Base-by-base conservation (phyloP, 768 basidiomycete species). In the Coprinopsis sp. region DNA sequence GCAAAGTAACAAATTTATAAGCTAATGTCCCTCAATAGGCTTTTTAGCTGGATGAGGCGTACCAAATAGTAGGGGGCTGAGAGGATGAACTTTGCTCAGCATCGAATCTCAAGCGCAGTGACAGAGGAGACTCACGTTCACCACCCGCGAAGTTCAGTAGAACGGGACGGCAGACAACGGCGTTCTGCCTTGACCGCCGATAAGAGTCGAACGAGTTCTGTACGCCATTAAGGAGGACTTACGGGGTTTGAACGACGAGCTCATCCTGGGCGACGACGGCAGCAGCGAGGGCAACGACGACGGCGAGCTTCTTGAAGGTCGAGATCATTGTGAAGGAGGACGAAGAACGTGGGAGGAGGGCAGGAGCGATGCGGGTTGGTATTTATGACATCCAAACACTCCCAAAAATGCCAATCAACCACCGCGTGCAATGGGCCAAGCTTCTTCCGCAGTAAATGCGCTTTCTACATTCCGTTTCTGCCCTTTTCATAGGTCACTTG, bases 171-270 rank as follows among this genome's bases (percentile, higher is more conserved):
- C 87, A 90, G 48, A 75, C 67, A 27, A 75, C 71, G 16, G 67
- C 72, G 40, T 67, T 72, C 30, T 60, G 12, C 29, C 82, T 85
- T 51, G 1, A 54, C 22, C 42, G 51, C 51, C 51, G 18, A 46
- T 16, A 29, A 40, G 39, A 27, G 30, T 28, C 22, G 19, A 13
- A 43, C 12, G 25, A 7, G 16, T 6, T 21, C 6, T 22, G 37
- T 18, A 16, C 12, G 24, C 12, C 27, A 27, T 28, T 38, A 39
- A 28, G 29, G 25, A 21, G 50, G 16, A 74, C 85, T 58, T 54
- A 88, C 87, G 87, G 87, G 29, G 87, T 91, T 61, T 85, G 82
- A 60, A 89, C 69, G 1, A 54, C 65, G 53, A 81, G 57, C 24
- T 44, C 11, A 19, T 51, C 51, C 57, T 79, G 78, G 14, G 76